A percentile compares a stretch with the other conserved stretches of the same genome.
Conservation (phyloP, 768 basidiomycete genomes). For the Kwoniella dejecticola region DNA sequence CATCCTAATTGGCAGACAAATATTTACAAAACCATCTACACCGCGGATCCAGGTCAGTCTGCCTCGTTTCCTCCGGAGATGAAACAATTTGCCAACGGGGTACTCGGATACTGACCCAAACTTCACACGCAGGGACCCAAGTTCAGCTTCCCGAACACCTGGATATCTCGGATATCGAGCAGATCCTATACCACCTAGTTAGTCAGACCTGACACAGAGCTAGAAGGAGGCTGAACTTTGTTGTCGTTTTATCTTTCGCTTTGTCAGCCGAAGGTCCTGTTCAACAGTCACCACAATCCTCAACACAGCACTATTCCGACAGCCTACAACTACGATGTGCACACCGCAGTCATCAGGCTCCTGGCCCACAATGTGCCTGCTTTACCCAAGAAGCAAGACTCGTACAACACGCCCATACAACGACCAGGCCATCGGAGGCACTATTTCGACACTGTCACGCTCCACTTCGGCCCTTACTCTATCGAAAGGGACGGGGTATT, state of each 20-base stretch:
- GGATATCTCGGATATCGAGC: background rate
- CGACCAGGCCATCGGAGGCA: background rate
- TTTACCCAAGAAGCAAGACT: background rate
- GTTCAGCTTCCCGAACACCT: background rate
- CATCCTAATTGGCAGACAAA: slow-evolving; percentile 8
- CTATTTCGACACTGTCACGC: background rate
- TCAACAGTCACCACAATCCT: background rate
- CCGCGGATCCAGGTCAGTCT: background rate
- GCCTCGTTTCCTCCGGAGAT: background rate
- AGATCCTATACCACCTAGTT: background rate
- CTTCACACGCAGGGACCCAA: background rate
- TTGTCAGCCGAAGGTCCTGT: background rate
- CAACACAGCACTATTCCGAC: background rate
- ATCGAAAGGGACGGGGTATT: background rate
- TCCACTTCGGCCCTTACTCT: slow-evolving; percentile 8
- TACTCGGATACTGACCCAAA: no score
- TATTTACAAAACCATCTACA: slow-evolving; percentile 3
- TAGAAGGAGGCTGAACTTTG: background rate
- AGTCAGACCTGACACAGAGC: background rate
- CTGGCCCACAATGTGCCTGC: background rate
- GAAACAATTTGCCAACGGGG: no score
- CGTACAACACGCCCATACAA: background rate
- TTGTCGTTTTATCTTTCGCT: background rate
- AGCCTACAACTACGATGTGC: background rate
- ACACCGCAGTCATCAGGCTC: background rate